Base-by-base conservation (phyloP, 2,329 filamentous ascomycete genomes). In the Venturia effusa region DNA sequence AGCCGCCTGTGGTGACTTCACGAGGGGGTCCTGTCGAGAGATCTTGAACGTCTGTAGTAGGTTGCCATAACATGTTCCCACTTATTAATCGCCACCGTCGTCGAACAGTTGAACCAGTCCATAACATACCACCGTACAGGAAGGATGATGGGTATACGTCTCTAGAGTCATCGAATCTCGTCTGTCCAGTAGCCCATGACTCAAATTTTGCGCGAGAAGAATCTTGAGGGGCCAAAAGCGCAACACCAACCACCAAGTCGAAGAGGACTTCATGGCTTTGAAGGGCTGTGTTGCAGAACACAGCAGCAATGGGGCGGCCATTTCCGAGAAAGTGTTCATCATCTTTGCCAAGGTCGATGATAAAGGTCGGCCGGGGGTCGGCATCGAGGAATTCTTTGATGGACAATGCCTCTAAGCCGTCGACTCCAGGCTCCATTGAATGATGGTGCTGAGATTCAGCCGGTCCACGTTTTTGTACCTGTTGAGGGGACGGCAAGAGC, bases 101-200 rank as follows among this genome's bases (percentile, higher is more conserved):
- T 24, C 67, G 64, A 48, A 74, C 67, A 5, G 69, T 73, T 7
- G 69, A 72, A 17, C 69, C 69, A 8, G 71, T 70, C 73, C 73
- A 74, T 1, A 74, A 67, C 22, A 73, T 64, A 24, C 66, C 68
- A 22, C 67, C 64, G 48, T 71, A 71, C 4, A 76, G 60, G 55
- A 77, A 74, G 8, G 75, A 77, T 0, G 77, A 71, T 0, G 78
- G 78, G 51, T 77, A 79, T 4, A 80, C 72, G 63, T 80, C 78
- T 65, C 74, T 73, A 1, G 77, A 77, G 61, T 78, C 76, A 59
- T 79, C 77, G 64, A 77, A 77, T 5, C 70, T 72, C 4, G 76
- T 80, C 19, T 76, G 70, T 0, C 76, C 71, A 0, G 76, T 76
- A 0, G 74, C 74, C 78, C 78, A 80, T 1, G 62, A 66, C 59